Conservation (phyloP, 768 basidiomycete species). For the Boletus eberwhitei region DNA sequence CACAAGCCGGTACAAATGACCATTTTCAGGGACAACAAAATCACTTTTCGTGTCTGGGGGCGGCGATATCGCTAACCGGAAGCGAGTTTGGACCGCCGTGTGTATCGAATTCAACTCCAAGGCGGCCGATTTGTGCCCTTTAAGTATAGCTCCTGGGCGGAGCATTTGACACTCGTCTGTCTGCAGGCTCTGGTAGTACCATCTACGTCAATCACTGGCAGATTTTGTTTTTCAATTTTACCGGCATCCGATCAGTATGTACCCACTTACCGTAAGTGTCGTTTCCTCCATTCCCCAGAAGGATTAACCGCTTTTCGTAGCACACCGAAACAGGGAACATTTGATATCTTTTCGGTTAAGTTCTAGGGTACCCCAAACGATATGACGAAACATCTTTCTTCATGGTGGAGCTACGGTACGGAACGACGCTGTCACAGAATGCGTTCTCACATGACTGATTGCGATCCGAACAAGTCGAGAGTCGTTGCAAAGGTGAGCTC, state of each 20-base stretch:
- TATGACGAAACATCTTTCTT: neutral
- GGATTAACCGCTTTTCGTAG: neutral
- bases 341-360: neutral
- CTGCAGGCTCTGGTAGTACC: no score
- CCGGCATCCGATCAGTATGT: neutral
- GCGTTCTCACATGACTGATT: neutral
- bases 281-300: neutral
- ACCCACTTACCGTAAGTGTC: neutral
- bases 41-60: no score
- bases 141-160: no score
- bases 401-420: no score
- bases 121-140: no score
- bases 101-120: no score
- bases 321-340: neutral
- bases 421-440: neutral
- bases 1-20: no score
- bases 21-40: no score
- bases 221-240: neutral
- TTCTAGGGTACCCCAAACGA: neutral
- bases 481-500: neutral
- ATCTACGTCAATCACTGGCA: no score
- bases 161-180: no score
- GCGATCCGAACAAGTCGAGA: neutral
- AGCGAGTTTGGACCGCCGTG: no score
- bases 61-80: no score